Evolutionary conservation across 441 rosid species (phyloP), one percentile per base, ranked within the genome.

Genomic region (Erysimum cheiri): DNA sequence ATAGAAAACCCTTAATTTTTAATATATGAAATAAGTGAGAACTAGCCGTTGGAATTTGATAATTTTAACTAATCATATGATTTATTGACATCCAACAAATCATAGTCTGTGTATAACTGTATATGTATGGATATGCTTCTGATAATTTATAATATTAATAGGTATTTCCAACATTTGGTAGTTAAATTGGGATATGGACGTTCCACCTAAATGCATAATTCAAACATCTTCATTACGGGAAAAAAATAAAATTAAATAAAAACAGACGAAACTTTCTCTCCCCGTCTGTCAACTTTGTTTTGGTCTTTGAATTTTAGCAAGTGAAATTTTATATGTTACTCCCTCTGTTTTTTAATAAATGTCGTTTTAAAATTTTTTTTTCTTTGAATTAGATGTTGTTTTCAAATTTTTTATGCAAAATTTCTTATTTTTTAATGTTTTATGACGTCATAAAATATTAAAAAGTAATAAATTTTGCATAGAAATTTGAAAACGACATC

Each of bases 41-140:
- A 55, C 46, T 75, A 69, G 66, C 69, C 74, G 70, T 69, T 75
- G 49, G 61, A 32, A 33, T 17, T 47, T 48, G 52, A 57, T 69
- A 46, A 48, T 56, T 12, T 63, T 37, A 74, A 47, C 39, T 60
- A 74, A 74, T 68, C 65, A 74, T 46, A 55, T 55, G 70, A 74
- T 61, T 15, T 37, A 46, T 17, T 47, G 70, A 36, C 58, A 55
- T 37, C 73, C 37, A 67, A 39, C 53, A 29, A 22, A 56, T 57
- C 65, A 33, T 28, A 10, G 14, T 46, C 14, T 44, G 5, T 35
- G 13, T 57, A 35, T 58, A 60, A 29, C 39, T 32, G 22, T 52
- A 31, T 52, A 46, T 14, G 31, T 54, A 36, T 14, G 43, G 31
- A 52, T 60, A 60, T 44, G 63, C 11, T 60, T 67, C 35, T 47